A percentile compares a stretch with the other conserved stretches of the same genome.
phyloP scores from a whole-genome alignment of 345 rosid species.

The Theobroma cacao region DNA sequence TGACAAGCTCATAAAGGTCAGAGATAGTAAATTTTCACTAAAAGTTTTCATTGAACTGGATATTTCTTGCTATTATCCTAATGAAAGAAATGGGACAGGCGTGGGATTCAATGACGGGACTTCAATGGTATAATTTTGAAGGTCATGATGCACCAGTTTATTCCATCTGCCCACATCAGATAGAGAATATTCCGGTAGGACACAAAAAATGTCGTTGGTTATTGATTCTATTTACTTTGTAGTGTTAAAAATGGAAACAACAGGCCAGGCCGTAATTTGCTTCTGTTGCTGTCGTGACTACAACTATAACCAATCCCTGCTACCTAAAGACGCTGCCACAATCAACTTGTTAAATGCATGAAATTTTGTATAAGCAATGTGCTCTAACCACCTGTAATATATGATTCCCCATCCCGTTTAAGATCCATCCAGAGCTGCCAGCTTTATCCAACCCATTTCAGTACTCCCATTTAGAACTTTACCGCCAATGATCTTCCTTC shows the following conservation, averaged over 20 bases:
- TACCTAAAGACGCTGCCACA: neutral
- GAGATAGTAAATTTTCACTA: conserved; percentile 5
- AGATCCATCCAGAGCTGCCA: neutral
- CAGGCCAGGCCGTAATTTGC: neutral
- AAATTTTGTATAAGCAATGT: neutral
- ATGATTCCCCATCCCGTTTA: neutral
- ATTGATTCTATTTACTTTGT: neutral
- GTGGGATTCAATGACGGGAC: conserved; percentile 62
- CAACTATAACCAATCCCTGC: neutral
- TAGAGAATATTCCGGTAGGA: conserved; percentile 76
- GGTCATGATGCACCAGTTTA: conserved; percentile 90
- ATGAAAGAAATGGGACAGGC: conserved; percentile 56
- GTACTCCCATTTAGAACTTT: neutral
- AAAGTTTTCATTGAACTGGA: conserved; percentile 11
- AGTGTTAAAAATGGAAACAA: neutral
- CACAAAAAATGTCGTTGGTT: conserved; percentile 5
- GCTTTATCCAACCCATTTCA: neutral
- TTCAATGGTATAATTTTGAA: conserved; percentile 62
- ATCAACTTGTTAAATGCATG: neutral
- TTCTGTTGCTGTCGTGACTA: neutral
- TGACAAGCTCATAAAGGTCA: conserved; percentile 83
- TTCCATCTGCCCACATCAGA: conserved; percentile 87
- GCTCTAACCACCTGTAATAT: neutral
- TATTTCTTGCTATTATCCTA: conserved; percentile 24
- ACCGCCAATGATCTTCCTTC: neutral